A percentile compares a stretch with the other conserved stretches of the same genome.
These are phyloP conservation scores for Cutaneotrichosporon dermatis DNA, from an alignment of 1,284 basidiomycete species.

Conservation along the genomic window DNA sequence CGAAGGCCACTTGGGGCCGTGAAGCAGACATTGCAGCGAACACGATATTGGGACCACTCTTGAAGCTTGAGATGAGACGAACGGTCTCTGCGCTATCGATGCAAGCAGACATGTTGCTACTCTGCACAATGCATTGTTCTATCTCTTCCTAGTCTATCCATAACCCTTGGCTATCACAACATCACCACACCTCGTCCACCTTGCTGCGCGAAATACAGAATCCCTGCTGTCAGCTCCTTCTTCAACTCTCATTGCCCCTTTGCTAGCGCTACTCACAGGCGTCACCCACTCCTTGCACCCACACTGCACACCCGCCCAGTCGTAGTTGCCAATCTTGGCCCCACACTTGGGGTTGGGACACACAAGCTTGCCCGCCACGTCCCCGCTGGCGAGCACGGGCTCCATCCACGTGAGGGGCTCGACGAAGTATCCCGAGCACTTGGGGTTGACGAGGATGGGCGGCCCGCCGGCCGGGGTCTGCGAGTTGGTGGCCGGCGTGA, in stretches of 20 bases:
- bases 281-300: conserved; percentile 87
- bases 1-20: too few relatives aligned
- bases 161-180: too few relatives aligned
- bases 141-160: not conserved
- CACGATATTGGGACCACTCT: too few relatives aligned
- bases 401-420: conserved; percentile 99
- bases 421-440: conserved; percentile 92
- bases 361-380: conserved; percentile 76
- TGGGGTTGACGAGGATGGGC: conserved; percentile 66
- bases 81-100: too few relatives aligned
- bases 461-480: conserved; percentile 47
- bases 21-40: too few relatives aligned
- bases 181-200: conserved; percentile 70
- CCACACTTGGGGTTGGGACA: conserved; percentile 88
- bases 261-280: conserved; percentile 59
- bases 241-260: too few relatives aligned
- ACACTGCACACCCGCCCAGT: conserved; percentile 93
- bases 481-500: not conserved
- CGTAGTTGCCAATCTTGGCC: conserved; percentile 88
- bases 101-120: too few relatives aligned
- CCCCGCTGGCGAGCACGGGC: conserved; percentile 64
- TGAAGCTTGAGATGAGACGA: too few relatives aligned
- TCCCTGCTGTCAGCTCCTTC: conserved; percentile 54
- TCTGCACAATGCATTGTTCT: not conserved
- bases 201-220: conserved; percentile 86